Evolutionary conservation across 129 eudicot species (phyloP), one percentile per base, ranked within the genome.

Genomic region (Silybum marianum): DNA sequence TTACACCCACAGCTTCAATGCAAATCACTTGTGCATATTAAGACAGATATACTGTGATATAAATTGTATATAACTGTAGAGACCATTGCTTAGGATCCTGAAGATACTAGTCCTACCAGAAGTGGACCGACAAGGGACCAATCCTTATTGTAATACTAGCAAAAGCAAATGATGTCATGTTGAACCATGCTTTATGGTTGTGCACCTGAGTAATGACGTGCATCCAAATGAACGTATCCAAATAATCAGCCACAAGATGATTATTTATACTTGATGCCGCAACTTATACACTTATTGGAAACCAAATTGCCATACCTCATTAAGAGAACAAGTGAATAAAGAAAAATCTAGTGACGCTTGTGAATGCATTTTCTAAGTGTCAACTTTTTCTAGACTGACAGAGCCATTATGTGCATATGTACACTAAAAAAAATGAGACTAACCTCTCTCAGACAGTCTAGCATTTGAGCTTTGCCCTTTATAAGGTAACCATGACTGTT

Each of bases 401-500:
- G 22, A 54, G 69, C 30, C 69, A 65, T 9, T 65, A 13, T 65
- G 12, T 65, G 16, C 39, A 70, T 70, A 11, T 16, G 23, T 70
- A 70, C 39, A 70, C 0, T 26, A 70, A 70, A 30, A 70, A 34
- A 26, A 32, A 70, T 14, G 2, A 65, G 72, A 71, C 85, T 68
- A 25, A 92, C 97, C 97, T 92, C 80, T 88, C 82, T 92, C 97
- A 1, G 95, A 88, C 69, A 90, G 83, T 83, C 90, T 87, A 13
- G 91, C 88, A 85, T 82, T 88, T 39, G 90, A 85, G 83, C 68
- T 88, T 75, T 90, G 93, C 60, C 91, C 97, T 88, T 86, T 90
- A 68, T 92, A 92, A 0, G 97, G 97, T 66, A 88, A 84, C 97
- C 97, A 92, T 16, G 95, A 84, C 97, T 92, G 25, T 75, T 66